Conservation (phyloP, 106 monocot genomes). For the Phalaenopsis equestris region DNA sequence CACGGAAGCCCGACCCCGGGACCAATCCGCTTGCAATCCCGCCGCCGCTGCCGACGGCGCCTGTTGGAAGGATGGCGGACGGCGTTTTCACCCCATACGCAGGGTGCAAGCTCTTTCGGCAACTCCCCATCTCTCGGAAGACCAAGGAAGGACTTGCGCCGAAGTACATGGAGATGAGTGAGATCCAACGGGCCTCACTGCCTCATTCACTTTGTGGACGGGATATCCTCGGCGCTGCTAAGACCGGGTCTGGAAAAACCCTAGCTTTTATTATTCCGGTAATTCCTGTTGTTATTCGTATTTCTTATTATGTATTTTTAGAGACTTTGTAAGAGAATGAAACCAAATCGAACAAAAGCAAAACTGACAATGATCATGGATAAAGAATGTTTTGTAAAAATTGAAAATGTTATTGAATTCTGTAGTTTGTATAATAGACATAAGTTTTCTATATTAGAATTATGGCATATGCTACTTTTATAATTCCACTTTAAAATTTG, state of each 20-base stretch:
- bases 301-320: no score
- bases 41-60: slow-evolving; percentile 30
- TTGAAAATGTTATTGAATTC: no score
- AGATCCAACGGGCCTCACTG: slow-evolving; percentile 84
- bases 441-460: no score
- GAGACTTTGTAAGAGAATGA: no score
- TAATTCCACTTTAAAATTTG: no score
- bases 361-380: no score
- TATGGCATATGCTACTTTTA: no score
- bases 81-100: slow-evolving; percentile 44
- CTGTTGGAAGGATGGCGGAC: slow-evolving; percentile 21
- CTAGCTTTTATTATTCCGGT: slow-evolving; percentile 84
- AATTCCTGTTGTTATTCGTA: not conserved
- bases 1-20: slow-evolving; percentile 47
- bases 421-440: no score
- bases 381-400: no score
- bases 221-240: slow-evolving; percentile 70
- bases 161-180: slow-evolving; percentile 77
- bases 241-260: slow-evolving; percentile 73
- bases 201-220: slow-evolving; percentile 71
- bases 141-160: slow-evolving; percentile 61
- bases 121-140: slow-evolving; percentile 79
- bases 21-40: slow-evolving; percentile 63
- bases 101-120: slow-evolving; percentile 52
- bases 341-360: no score